These are phyloP conservation scores for Pseudogymnoascus sp. DNA, from an alignment of 2,329 filamentous ascomycete genomes.

Conservation along the genomic window DNA sequence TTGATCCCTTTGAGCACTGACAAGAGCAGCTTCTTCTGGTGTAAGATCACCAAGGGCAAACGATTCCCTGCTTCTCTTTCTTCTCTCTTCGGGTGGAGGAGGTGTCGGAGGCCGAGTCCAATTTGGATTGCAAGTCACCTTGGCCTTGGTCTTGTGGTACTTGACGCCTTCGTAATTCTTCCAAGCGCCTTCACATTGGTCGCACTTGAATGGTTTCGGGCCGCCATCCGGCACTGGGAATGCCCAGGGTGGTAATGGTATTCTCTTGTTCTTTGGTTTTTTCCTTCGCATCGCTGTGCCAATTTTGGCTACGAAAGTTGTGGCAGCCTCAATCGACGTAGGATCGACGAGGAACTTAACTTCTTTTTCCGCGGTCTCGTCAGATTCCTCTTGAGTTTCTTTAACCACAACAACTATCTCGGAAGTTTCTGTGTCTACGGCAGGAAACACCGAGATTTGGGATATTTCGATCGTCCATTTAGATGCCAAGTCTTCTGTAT, in stretches of 20 bases:
- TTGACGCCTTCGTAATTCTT: conserved; percentile 29
- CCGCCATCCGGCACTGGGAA: conserved; percentile 13
- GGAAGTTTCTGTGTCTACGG: not conserved
- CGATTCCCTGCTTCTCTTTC: conserved; percentile 6
- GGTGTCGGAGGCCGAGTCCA: conserved; percentile 15
- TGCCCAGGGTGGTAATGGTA: not conserved
- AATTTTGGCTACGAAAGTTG: conserved; percentile 24
- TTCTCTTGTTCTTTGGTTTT: conserved; percentile 13
- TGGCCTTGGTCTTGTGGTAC: conserved; percentile 27
- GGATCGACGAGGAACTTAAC: conserved; percentile 20
- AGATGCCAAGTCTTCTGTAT: not conserved
- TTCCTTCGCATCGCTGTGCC: conserved; percentile 18
- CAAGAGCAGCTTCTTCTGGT: conserved; percentile 9
- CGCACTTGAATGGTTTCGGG: conserved; percentile 25
- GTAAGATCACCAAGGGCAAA: not conserved
- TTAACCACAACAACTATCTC: not conserved
- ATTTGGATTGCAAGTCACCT: conserved; percentile 28
- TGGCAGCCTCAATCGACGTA: conserved; percentile 18
- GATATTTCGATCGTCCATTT: not conserved
- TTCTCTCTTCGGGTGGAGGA: conserved; percentile 10
- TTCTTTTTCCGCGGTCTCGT: conserved; percentile 15
- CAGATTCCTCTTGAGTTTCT: not conserved
- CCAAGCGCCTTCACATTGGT: conserved; percentile 24
- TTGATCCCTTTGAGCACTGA: not conserved
- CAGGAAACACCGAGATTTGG: not conserved